Conservation (phyloP, 1,284 basidiomycete species). For the Apiotrichum siamense region DNA sequence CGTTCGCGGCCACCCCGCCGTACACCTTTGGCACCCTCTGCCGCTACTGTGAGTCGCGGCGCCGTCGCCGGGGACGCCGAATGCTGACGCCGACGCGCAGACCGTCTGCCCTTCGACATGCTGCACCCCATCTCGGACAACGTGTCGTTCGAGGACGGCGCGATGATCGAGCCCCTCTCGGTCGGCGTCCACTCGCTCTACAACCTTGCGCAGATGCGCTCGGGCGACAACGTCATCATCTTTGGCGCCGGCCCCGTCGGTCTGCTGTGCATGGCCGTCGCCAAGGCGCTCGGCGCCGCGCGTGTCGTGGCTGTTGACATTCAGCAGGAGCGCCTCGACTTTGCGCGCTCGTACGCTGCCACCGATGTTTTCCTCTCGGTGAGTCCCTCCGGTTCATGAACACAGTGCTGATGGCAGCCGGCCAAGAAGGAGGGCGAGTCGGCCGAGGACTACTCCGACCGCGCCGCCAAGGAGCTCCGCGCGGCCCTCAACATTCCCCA, state of each 20-base stretch:
- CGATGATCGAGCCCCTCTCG: conserved; percentile 82
- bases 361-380: conserved; percentile 68
- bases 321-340: conserved; percentile 69
- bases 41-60: conserved; percentile 31
- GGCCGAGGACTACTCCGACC: conserved; percentile 59
- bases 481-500: conserved; percentile 49
- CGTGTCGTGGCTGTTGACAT: conserved; percentile 80
- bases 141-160: conserved; percentile 50
- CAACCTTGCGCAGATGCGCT: conserved; percentile 64
- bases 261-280: conserved; percentile 78
- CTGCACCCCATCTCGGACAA: conserved; percentile 41
- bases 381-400: not conserved
- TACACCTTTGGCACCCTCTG: conserved; percentile 43
- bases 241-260: conserved; percentile 89
- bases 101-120: conserved; percentile 34
- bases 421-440: conserved; percentile 60
- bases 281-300: conserved; percentile 77
- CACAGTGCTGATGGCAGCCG: conserved; percentile 31
- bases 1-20: conserved; percentile 44
- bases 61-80: too few relatives aligned
- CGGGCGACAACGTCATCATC: conserved; percentile 65
- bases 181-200: conserved; percentile 85
- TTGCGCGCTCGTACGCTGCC: conserved; percentile 81
- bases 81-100: too few relatives aligned
- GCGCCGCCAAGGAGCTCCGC: conserved; percentile 48